Conservation (phyloP, 106 monocot species). For the Chionographis japonica region DNA sequence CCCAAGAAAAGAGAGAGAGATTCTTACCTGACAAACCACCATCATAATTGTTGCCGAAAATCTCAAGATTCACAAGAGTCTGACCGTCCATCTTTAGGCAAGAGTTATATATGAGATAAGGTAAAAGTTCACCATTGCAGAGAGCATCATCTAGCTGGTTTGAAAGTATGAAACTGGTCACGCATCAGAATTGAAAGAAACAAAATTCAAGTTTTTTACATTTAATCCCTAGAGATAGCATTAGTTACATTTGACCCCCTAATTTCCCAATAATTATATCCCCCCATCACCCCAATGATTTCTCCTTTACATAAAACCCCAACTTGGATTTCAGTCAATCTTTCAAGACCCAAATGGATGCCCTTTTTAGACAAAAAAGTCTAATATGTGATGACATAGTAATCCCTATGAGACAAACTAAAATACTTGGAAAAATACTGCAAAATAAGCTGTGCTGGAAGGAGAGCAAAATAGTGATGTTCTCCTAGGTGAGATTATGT, state of each 20-base stretch:
- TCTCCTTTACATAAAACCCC: no score
- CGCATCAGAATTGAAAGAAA: slow-evolving; percentile 7
- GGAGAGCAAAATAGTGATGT: no score
- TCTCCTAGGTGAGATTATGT: no score
- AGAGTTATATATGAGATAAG: slow-evolving; percentile 79
- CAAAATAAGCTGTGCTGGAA: no score
- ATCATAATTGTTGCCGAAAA: slow-evolving; percentile 79
- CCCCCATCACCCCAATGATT: no score
- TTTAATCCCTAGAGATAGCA: background rate
- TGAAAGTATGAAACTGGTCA: slow-evolving; percentile 14
- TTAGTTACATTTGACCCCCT: background rate
- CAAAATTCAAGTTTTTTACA: background rate
- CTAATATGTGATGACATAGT: no score
- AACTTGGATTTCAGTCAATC: no score
- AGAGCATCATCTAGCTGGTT: slow-evolving; percentile 81
- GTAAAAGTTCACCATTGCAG: slow-evolving; percentile 77
- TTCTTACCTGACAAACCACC: slow-evolving; percentile 69
- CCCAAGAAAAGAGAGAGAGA: background rate
- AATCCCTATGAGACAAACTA: no score
- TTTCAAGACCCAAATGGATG: no score
- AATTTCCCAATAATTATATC: no score
- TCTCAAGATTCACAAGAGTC: slow-evolving; percentile 94
- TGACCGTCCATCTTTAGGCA: slow-evolving; percentile 95
- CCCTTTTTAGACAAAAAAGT: no score
- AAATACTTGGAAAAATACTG: no score